Evolutionary conservation across 805 yeast genomes (phyloP), one percentile per base, ranked within the genome.

Genomic region (Torulaspora quercuum): DNA sequence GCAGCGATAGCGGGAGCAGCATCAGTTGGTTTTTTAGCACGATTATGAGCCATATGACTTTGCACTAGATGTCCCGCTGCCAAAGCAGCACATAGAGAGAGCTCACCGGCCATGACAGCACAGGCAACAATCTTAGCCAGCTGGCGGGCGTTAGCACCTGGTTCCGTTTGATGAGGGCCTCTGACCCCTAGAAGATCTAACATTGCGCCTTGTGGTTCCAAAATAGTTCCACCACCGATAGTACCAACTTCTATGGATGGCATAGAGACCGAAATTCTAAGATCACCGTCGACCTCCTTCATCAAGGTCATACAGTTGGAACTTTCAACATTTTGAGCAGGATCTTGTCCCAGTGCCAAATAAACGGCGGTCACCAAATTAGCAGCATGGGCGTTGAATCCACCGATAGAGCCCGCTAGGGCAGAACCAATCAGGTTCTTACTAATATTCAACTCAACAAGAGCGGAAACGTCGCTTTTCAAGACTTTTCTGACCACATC

Each of bases 221-320:
- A 75, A 46, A 92, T 85, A 3, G 99, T 92, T 59, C 99, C 99
- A 47, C 99, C 99, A 40, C 98, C 98, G 63, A 92, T 88, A 2
- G 99, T 92, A 48, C 99, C 99, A 29, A 92, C 98, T 67, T 92
- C 99, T 52, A 92, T 87, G 18, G 94, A 86, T 19, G 99, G 99
- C 99, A 92, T 92, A 3, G 97, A 86, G n/a, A 92, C 98, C 1
- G 96, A 85, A 25, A 92, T 82, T 50, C 78, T 82, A 57, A 92
- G 73, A 55, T 86, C 85, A 9, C 96, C 98, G 25, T 73, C 70
- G 33, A 72, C 71, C 59, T 84, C 87, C 54, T 81, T 80, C 95
- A 92, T 89, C 49, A 92, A 71, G 1, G 99, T 92, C 42, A 92
- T 90, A 80, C 99, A 92, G 66, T 89, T 90, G 20, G 97, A 87